These are phyloP conservation scores for Geotrichum reessii DNA, from an alignment of 1,139 yeast genomes.

Conservation along the genomic window DNA sequence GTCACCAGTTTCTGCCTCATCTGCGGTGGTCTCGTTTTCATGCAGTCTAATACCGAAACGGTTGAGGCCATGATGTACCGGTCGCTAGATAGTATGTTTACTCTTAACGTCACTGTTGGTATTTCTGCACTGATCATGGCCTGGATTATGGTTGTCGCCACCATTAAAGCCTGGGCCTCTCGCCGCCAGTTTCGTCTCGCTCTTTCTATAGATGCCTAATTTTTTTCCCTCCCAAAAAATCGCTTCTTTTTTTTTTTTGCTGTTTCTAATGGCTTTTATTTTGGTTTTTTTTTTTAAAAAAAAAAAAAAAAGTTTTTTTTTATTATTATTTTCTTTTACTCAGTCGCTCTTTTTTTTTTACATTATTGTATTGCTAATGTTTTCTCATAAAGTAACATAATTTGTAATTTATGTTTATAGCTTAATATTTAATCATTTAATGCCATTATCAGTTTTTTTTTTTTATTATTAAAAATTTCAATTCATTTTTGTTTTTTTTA, in stretches of 20 bases:
- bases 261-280: background rate
- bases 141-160: slow-evolving; percentile 72
- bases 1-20: slow-evolving; percentile 70
- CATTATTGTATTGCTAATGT: background rate
- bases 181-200: slow-evolving; percentile 1
- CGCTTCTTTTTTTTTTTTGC: background rate
- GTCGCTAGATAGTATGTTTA: slow-evolving; percentile 86
- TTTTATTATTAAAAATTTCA: too few species aligned
- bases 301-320: too few species aligned
- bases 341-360: background rate
- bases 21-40: slow-evolving; percentile 85
- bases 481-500: too few species aligned
- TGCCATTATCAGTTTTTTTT: background rate
- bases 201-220: background rate
- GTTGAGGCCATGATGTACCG: slow-evolving; percentile 77
- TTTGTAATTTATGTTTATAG: background rate
- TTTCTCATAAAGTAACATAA: background rate
- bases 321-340: background rate
- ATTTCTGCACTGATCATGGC: slow-evolving; percentile 75
- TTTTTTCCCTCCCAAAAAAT: background rate
- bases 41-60: slow-evolving; percentile 85
- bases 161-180: slow-evolving; percentile 42
- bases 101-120: slow-evolving; percentile 80
- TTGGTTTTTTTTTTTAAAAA: background rate
- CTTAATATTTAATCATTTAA: background rate